These are phyloP conservation scores for Fraxinus dipetala DNA, from an alignment of 305 asterid genomes.

Conservation along the genomic window DNA sequence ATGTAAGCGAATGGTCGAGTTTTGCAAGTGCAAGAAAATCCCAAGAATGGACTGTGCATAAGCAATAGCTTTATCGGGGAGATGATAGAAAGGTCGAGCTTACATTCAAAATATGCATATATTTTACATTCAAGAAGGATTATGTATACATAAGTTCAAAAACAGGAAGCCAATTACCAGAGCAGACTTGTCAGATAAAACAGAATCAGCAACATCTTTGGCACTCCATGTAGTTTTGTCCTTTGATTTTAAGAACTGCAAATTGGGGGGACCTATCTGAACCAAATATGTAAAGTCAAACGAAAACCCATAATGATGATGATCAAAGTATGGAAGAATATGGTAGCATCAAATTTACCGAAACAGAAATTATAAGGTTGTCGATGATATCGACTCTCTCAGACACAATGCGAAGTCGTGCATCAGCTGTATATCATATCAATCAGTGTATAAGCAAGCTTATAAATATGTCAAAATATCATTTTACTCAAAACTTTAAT, in stretches of 20 bases:
- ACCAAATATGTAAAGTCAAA: slow-evolving; percentile 29
- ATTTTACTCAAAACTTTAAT: neutral
- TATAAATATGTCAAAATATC: slow-evolving; percentile 14
- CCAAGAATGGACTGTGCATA: neutral
- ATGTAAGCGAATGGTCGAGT: slow-evolving; percentile 1
- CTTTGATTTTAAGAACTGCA: slow-evolving; percentile 64
- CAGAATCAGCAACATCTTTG: slow-evolving; percentile 85
- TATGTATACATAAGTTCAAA: neutral
- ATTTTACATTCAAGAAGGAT: slow-evolving; percentile 1
- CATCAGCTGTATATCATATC: slow-evolving; percentile 70
- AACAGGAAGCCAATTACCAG: slow-evolving; percentile 51
- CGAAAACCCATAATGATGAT: neutral
- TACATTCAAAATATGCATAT: slow-evolving; percentile 1
- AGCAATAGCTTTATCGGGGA: neutral
- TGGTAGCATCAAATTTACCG: slow-evolving; percentile 50
- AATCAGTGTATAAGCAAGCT: slow-evolving; percentile 26
- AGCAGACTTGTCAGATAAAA: slow-evolving; percentile 86
- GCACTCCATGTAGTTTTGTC: slow-evolving; percentile 82
- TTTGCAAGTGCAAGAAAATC: neutral
- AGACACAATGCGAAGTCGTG: slow-evolving; percentile 94
- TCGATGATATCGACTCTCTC: slow-evolving; percentile 89
- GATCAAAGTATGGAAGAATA: slow-evolving; percentile 2
- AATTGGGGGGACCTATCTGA: slow-evolving; percentile 94
- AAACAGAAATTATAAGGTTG: slow-evolving; percentile 77
- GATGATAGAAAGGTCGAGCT: neutral